Evolutionary conservation across 169 alveolate genomes (phyloP).

Genomic region (Cystoisospora suis): DNA sequence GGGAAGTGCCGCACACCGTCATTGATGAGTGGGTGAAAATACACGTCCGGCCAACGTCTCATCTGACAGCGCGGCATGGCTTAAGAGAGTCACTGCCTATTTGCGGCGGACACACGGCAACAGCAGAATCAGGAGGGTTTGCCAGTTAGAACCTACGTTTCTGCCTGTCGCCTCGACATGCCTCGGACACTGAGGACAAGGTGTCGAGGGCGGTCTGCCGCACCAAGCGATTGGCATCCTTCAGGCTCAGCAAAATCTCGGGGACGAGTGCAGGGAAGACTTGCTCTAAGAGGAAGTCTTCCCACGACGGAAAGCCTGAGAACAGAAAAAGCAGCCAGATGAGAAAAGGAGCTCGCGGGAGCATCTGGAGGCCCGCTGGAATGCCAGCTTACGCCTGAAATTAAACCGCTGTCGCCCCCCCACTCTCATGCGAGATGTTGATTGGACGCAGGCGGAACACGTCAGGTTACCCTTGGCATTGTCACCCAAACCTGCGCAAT

Average conservation of each 20-base stretch:
- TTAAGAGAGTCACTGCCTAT: not conserved
- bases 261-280: slow-evolving; percentile 42
- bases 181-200: not conserved
- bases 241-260: slow-evolving; percentile 23
- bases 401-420: too few species aligned
- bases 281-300: not conserved
- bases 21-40: too few species aligned
- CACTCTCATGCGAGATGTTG: too few species aligned
- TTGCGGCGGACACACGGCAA: not conserved
- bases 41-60: too few species aligned
- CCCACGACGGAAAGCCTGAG: slow-evolving; percentile 5
- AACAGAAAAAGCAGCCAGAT: not conserved
- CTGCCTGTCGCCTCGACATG: not conserved
- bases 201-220: slow-evolving; percentile 27
- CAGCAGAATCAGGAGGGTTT: slow-evolving; percentile 4
- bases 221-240: not conserved
- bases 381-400: too few species aligned
- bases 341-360: too few species aligned
- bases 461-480: too few species aligned
- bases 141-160: slow-evolving; percentile 10
- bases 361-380: too few species aligned
- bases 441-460: too few species aligned
- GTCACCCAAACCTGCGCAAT: too few species aligned
- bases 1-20: too few species aligned
- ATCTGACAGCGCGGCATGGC: not conserved